Conservation (phyloP, 192 early-diverging fungal species). For the Cladochytrium replicatum region DNA sequence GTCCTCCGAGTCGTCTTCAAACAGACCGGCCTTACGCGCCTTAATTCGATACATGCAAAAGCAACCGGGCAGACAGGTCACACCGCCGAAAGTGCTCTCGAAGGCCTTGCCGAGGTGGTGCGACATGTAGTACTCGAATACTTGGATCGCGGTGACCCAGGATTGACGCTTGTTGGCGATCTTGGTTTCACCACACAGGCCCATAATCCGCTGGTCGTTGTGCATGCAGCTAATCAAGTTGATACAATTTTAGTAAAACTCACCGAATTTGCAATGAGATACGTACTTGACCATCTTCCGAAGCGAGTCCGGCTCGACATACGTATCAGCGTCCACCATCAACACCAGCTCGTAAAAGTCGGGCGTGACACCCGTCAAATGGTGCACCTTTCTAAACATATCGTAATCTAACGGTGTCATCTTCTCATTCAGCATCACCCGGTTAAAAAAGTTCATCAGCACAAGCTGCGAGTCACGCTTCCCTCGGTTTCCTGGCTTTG, state of each 20-base stretch:
- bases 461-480: constrained; percentile 96
- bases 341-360: constrained; percentile 55
- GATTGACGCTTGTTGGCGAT: constrained; percentile 82
- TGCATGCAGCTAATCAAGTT: constrained; percentile 55
- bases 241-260: no score
- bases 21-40: constrained; percentile 22
- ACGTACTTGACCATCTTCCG: constrained; percentile 28
- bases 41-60: constrained; percentile 99
- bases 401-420: constrained; percentile 87
- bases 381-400: constrained; percentile 68
- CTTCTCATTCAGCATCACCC: constrained; percentile 68
- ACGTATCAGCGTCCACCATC: constrained; percentile 86
- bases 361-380: constrained; percentile 67
- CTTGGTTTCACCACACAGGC: constrained; percentile 92
- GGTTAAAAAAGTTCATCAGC: constrained; percentile 86
- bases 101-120: constrained; percentile 94
- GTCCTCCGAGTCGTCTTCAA: no score
- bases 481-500: constrained; percentile 46
- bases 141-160: constrained; percentile 90
- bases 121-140: constrained; percentile 96
- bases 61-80: constrained; percentile 93
- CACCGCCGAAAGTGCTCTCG: constrained; percentile 94
- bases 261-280: constrained; percentile 17
- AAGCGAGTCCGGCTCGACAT: constrained; percentile 26
- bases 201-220: constrained; percentile 76